These are phyloP conservation scores for Sclerotinia sclerotiorum DNA, from an alignment of 2,329 filamentous ascomycete genomes.

Conservation along the genomic window DNA sequence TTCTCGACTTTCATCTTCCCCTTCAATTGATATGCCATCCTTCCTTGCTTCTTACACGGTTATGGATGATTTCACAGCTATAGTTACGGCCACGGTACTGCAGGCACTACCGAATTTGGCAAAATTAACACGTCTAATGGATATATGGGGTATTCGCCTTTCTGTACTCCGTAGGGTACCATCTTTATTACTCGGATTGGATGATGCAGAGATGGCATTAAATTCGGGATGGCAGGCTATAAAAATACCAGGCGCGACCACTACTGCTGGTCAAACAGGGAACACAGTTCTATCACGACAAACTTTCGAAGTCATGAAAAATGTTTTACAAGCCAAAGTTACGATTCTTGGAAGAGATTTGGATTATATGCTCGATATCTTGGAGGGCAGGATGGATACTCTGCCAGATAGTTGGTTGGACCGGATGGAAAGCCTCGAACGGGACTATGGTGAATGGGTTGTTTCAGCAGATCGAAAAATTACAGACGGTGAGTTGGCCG, in stretches of 20 bases:
- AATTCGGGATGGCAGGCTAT: conserved; percentile 66
- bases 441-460: conserved; percentile 77
- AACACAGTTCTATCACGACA: conserved; percentile 34
- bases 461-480: conserved; percentile 73
- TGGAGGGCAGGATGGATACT: conserved; percentile 82
- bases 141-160: conserved; percentile 75
- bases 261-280: conserved; percentile 21
- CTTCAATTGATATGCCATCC: conserved; percentile 46
- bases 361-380: conserved; percentile 80
- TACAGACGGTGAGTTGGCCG: conserved; percentile 61
- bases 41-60: conserved; percentile 58
- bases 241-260: conserved; percentile 36
- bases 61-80: conserved; percentile 85
- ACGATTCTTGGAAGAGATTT: conserved; percentile 68
- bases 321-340: conserved; percentile 67
- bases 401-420: conserved; percentile 87
- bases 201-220: conserved; percentile 65
- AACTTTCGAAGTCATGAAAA: conserved; percentile 59
- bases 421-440: conserved; percentile 76
- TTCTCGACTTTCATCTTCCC: conserved; percentile 53
- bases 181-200: conserved; percentile 62
- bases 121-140: conserved; percentile 69
- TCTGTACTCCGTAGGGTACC: conserved; percentile 73
- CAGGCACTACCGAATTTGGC: conserved; percentile 81
- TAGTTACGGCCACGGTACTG: conserved; percentile 89